phyloP scores from a whole-genome alignment of 257 asterid species.

The Lycium barbarum region DNA sequence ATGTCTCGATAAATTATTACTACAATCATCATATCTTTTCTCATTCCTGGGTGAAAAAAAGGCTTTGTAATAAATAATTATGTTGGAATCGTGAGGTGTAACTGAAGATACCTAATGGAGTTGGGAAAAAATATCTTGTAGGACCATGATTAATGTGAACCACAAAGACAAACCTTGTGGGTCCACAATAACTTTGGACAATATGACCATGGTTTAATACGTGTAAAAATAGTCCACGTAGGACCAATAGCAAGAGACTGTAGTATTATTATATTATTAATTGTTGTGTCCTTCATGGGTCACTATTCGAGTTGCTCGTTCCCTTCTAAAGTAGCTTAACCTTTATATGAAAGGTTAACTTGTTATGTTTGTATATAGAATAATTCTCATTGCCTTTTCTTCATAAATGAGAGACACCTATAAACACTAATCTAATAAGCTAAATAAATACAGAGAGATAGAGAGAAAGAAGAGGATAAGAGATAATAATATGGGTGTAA shows the following conservation, averaged over 20 bases:
- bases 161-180: slow-evolving; percentile 38
- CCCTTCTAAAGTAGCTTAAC: slow-evolving; percentile 68
- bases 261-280: not conserved
- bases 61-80: not conserved
- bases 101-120: slow-evolving; percentile 31
- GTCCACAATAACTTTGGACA: not conserved
- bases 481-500: slow-evolving; percentile 36
- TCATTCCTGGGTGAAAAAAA: not conserved
- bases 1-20: not conserved
- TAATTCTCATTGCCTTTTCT: not conserved
- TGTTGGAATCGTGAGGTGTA: slow-evolving; percentile 31
- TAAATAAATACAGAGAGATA: not conserved
- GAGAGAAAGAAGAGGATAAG: not conserved
- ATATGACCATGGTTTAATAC: not conserved
- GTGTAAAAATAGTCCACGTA: not conserved
- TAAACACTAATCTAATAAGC: slow-evolving; percentile 8
- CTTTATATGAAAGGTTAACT: slow-evolving; percentile 65
- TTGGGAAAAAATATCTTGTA: slow-evolving; percentile 34
- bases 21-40: not conserved
- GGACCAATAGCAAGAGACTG: not conserved
- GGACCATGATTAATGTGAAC: slow-evolving; percentile 52
- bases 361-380: not conserved
- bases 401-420: slow-evolving; percentile 29
- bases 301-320: slow-evolving; percentile 78
- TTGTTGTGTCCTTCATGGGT: slow-evolving; percentile 44